These are phyloP conservation scores for Tausonia pullulans DNA, from an alignment of 1,284 basidiomycete genomes.

Conservation along the genomic window DNA sequence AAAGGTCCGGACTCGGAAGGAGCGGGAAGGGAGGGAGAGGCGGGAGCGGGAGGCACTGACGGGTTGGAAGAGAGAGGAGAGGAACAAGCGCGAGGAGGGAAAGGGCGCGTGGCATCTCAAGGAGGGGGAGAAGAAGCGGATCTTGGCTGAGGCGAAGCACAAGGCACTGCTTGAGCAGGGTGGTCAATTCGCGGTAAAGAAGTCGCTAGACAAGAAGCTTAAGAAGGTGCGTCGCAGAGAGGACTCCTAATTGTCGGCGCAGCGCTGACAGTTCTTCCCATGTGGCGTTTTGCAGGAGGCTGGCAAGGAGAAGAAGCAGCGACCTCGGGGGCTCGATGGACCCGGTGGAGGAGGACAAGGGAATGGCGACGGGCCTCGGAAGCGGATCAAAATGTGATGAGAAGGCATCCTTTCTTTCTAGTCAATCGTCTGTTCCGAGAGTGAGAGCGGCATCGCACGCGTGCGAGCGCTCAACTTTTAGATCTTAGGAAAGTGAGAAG, in stretches of 20 bases:
- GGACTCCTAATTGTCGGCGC: background rate
- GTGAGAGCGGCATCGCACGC: background rate
- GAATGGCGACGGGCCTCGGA: conserved; percentile 14
- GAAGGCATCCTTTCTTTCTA: background rate
- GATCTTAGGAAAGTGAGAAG: too few species aligned
- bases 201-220: conserved; percentile 76
- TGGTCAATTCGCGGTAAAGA: conserved; percentile 68
- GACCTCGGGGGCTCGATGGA: conserved; percentile 47
- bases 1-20: conserved; percentile 62
- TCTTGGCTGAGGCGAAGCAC: conserved; percentile 61
- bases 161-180: conserved; percentile 61
- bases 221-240: conserved; percentile 44
- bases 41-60: conserved; percentile 48
- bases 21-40: conserved; percentile 56
- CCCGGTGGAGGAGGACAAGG: conserved; percentile 17
- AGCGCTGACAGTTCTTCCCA: too few species aligned
- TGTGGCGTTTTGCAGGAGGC: conserved; percentile 33
- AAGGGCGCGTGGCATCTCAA: conserved; percentile 85
- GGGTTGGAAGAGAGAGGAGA: conserved; percentile 54
- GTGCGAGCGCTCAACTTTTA: too few species aligned
- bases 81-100: conserved; percentile 57
- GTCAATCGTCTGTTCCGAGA: background rate
- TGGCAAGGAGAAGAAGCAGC: conserved; percentile 77
- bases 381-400: conserved; percentile 12
- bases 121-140: conserved; percentile 62